Evolutionary conservation across 331 rosid genomes (phyloP).

Genomic region (Stylosanthes scabra): DNA sequence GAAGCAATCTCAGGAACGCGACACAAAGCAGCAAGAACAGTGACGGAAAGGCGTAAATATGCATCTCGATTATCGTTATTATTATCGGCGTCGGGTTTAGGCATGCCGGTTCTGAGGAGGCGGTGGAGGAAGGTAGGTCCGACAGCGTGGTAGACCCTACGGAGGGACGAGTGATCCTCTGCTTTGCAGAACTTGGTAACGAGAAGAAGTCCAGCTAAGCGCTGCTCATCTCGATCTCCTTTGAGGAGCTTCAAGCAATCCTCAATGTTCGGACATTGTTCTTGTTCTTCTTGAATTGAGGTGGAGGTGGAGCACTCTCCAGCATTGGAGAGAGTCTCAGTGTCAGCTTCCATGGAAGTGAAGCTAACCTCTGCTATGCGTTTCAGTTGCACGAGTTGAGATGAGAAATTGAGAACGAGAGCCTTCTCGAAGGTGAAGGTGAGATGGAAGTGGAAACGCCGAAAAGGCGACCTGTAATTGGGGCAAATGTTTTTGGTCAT

Average conservation of each 20-base stretch:
- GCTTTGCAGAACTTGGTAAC: constrained; percentile 83
- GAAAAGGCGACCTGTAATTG: too few species aligned
- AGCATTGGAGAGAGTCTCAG: neutral
- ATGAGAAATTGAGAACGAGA: too few species aligned
- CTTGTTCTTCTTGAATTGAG: constrained; percentile 29
- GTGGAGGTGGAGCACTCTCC: constrained; percentile 1
- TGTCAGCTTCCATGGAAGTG: neutral
- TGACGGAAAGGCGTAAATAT: constrained; percentile 74
- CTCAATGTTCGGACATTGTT: constrained; percentile 55
- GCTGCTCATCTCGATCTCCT: constrained; percentile 91
- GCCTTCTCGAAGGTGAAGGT: too few species aligned
- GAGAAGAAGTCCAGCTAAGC: constrained; percentile 90
- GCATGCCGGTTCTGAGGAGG: constrained; percentile 73
- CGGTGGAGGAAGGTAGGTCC: constrained; percentile 81
- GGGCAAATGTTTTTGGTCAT: too few species aligned
- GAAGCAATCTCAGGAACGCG: constrained; percentile 86
- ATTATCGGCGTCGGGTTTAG: constrained; percentile 51
- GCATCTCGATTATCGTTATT: constrained; percentile 64
- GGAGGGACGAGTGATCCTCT: constrained; percentile 66
- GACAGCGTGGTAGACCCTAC: constrained; percentile 74
- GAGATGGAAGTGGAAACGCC: too few species aligned
- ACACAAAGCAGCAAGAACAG: constrained; percentile 80
- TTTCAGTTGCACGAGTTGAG: too few species aligned
- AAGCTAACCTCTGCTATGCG: neutral
- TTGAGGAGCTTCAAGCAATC: constrained; percentile 88